These are phyloP conservation scores for Acanthamoeba sp. DNA, from an alignment of 208 protist genomes.

Conservation along the genomic window DNA sequence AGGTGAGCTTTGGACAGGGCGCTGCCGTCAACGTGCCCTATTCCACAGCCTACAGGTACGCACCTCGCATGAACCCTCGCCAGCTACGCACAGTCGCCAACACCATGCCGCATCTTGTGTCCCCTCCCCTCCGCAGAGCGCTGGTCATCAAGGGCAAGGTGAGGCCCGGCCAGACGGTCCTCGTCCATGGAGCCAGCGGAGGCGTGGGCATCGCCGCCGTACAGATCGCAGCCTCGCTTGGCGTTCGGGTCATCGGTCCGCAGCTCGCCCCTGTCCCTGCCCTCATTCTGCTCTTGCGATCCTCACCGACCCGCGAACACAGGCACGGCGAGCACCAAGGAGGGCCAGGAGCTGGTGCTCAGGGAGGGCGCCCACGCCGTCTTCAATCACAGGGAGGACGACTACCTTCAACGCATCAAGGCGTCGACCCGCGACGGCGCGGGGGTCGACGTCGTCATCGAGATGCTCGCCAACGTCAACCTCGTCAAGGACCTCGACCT, in stretches of 20 bases:
- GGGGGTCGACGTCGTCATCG: slow-evolving; percentile 64
- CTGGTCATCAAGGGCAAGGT: not conserved
- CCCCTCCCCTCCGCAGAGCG: not conserved
- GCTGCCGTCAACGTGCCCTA: slow-evolving; percentile 68
- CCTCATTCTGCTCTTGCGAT: not conserved
- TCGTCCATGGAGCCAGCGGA: slow-evolving; percentile 59
- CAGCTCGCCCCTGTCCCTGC: not conserved
- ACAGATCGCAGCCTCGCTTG: not conserved
- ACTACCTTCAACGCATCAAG: slow-evolving; percentile 55
- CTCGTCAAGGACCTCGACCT: slow-evolving; percentile 56
- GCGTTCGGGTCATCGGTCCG: not conserved
- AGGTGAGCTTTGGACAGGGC: slow-evolving; percentile 29
- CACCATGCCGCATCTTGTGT: not conserved
- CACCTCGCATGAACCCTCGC: too few species aligned
- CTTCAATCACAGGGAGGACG: slow-evolving; percentile 67
- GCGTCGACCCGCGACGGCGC: not conserved
- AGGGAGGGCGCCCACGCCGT: slow-evolving; percentile 57
- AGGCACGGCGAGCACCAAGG: slow-evolving; percentile 70
- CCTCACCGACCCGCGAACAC: not conserved
- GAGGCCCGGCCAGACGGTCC: not conserved
- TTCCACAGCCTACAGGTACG: slow-evolving; percentile 40
- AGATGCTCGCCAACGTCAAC: slow-evolving; percentile 74
- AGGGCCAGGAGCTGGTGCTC: slow-evolving; percentile 64
- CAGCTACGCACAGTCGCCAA: too few species aligned
- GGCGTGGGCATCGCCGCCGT: slow-evolving; percentile 61